Evolutionary conservation across 2,329 filamentous ascomycete genomes (phyloP).

Genomic region (Neoascochyta sp.): DNA sequence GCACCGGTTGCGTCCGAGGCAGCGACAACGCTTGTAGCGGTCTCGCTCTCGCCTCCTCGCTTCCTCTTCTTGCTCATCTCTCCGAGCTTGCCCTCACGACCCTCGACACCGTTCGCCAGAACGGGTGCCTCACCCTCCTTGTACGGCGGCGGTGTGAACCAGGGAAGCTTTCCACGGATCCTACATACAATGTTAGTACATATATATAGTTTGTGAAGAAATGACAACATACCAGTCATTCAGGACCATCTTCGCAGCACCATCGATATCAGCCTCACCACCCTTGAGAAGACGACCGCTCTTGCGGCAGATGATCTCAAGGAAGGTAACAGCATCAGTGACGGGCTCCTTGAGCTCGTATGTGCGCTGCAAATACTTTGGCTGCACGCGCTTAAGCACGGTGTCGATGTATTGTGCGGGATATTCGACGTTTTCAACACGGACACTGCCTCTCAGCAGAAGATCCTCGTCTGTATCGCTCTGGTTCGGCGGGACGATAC

Average conservation of each 20-base stretch:
- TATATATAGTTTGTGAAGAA: too few relatives aligned
- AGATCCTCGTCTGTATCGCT: conserved; percentile 84
- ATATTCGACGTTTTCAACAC: conserved; percentile 94
- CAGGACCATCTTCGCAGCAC: conserved; percentile 92
- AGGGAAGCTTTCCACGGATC: conserved; percentile 88
- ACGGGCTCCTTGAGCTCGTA: conserved; percentile 79
- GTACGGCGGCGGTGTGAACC: conserved; percentile 79
- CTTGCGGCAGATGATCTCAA: conserved; percentile 84
- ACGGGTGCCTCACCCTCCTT: conserved; percentile 35
- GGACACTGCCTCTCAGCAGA: conserved; percentile 82
- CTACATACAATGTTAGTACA: background rate
- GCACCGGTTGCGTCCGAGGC: conserved; percentile 12
- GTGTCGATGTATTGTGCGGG: conserved; percentile 93
- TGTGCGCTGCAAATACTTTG: conserved; percentile 84
- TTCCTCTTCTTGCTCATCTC: conserved; percentile 81
- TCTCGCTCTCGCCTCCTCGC: conserved; percentile 42
- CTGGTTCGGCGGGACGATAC: conserved; percentile 86
- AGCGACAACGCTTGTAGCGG: conserved; percentile 19
- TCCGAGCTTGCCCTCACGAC: conserved; percentile 72
- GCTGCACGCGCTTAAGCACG: conserved; percentile 74
- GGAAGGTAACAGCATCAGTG: conserved; percentile 72
- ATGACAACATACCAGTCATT: conserved; percentile 71
- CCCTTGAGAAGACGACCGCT: conserved; percentile 81
- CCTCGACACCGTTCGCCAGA: conserved; percentile 49
- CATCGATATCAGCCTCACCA: conserved; percentile 92